These are phyloP conservation scores for Tricholoma hemisulphureum DNA, from an alignment of 768 basidiomycete species.

Conservation along the genomic window DNA sequence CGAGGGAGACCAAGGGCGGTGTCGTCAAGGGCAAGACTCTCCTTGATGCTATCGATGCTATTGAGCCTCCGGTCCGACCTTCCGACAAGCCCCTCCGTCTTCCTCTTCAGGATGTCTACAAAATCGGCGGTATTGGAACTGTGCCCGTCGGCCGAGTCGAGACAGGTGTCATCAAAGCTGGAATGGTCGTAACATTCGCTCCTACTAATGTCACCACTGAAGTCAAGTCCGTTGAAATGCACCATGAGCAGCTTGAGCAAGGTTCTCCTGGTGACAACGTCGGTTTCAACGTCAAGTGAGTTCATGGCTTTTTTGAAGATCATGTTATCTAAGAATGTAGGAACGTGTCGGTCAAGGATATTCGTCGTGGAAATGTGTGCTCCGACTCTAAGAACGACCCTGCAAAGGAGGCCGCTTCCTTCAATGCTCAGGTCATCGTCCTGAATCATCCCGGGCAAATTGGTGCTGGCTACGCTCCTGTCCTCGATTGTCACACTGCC, in stretches of 20 bases:
- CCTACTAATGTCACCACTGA: slow-evolving; percentile 99
- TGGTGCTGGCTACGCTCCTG: slow-evolving; percentile 97
- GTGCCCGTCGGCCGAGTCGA: slow-evolving; percentile 99
- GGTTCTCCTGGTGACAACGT: slow-evolving; percentile 99
- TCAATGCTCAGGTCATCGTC: slow-evolving; percentile 99
- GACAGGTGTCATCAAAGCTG: slow-evolving; percentile 99
- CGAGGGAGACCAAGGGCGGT: slow-evolving; percentile 93
- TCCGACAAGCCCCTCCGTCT: slow-evolving; percentile 99
- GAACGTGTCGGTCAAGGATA: slow-evolving; percentile 99
- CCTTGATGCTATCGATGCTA: slow-evolving; percentile 99
- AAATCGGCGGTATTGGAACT: slow-evolving; percentile 99
- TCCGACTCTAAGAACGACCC: slow-evolving; percentile 99
- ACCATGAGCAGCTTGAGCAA: slow-evolving; percentile 95
- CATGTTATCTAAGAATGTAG: slow-evolving; percentile 34
- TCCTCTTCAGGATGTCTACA: slow-evolving; percentile 99
- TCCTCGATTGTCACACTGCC: slow-evolving; percentile 99
- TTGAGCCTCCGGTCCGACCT: slow-evolving; percentile 95
- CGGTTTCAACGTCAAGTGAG: slow-evolving; percentile 97
- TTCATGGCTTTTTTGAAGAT: slow-evolving; percentile 10
- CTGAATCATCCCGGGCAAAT: slow-evolving; percentile 99
- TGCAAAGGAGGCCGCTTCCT: slow-evolving; percentile 97
- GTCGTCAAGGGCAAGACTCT: slow-evolving; percentile 97
- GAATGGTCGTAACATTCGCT: slow-evolving; percentile 98
- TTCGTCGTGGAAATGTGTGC: slow-evolving; percentile 98
- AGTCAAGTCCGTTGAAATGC: slow-evolving; percentile 99